Base-by-base conservation (phyloP, 2,329 filamentous ascomycete species). In the Pseudogymnoascus sp. region DNA sequence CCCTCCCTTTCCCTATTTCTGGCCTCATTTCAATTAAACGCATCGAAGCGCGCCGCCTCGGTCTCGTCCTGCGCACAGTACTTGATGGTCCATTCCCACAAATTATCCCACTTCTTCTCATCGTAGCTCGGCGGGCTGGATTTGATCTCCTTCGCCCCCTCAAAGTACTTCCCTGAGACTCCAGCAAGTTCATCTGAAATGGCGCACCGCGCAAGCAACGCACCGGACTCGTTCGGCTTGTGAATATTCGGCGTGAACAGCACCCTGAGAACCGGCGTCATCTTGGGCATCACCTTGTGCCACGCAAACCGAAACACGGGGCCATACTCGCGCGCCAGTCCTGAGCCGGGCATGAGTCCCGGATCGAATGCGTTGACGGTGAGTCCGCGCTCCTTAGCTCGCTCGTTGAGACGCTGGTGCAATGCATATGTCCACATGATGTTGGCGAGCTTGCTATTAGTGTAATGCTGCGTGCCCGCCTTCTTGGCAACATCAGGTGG, bases 381-480 rank as follows among this genome's bases (percentile, higher is more conserved):
- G 67, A 77, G 72, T 29, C 68, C 68, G 63, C 66, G 72, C 1
- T 66, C 65, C 2, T 67, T 58, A 3, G 52, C 35, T 13, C 18
- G 39, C 4, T 58, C 63, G 6, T 65, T 35, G 2, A 80, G 67
- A 1, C 72, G 74, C 2, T 72, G 67, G 10, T 75, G 65, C 12
- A 82, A 69, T 0, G 77, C 77, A 64, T 80, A 80, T n/a, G 71
- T 72, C 75, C 78, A 83, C n/a, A 82, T 63, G 0, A 81, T 64
- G 67, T 82, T 82, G 31, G 69, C 72, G 2, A 81, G 71, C 70
- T 82, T 82, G 62, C 71, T 74, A 5, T 71, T 78, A 1, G 74
- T 58, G 64, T 82, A 81, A 18, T 74, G 74, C 63, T 76, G 72
- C 1, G 72, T 69, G 1, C 78, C 77, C 0, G 67, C 65, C 25